phyloP scores from a whole-genome alignment of 2,329 filamentous ascomycete genomes.

The Zelopaecilomyces penicillatus region DNA sequence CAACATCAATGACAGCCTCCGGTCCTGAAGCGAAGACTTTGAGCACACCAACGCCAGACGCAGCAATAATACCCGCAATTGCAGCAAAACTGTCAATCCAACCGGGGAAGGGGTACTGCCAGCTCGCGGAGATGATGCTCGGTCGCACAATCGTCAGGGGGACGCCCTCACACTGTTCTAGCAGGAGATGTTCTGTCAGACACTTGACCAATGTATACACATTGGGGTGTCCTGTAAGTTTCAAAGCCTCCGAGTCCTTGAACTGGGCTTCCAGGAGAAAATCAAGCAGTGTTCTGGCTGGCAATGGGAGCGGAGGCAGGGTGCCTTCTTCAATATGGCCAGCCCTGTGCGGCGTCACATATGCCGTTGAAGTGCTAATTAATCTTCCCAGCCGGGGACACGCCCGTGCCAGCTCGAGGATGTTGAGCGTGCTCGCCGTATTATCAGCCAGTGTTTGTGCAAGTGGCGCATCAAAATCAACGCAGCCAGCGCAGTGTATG shows the following conservation, averaged over 20 bases:
- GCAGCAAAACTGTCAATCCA: constrained; percentile 1
- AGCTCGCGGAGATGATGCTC: too few species aligned
- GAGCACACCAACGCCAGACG: too few species aligned
- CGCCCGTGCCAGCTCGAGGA: too few species aligned
- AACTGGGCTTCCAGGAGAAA: not conserved
- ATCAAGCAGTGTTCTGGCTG: not conserved
- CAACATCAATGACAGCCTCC: too few species aligned
- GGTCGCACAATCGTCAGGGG: not conserved
- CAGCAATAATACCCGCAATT: not conserved
- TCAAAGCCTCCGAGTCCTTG: not conserved
- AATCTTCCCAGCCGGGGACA: not conserved
- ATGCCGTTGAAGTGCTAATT: constrained; percentile 1
- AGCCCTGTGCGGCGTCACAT: not conserved
- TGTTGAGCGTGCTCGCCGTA: too few species aligned
- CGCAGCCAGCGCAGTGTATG: too few species aligned
- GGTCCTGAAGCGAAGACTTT: too few species aligned
- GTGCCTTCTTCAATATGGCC: not conserved
- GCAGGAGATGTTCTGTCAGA: not conserved
- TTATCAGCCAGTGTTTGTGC: too few species aligned
- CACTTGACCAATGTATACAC: constrained; percentile 1
- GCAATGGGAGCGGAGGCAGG: not conserved
- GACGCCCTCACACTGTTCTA: not conserved
- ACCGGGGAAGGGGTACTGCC: not conserved
- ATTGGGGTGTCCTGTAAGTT: not conserved
- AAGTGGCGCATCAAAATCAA: too few species aligned